These are phyloP conservation scores for Chaetomium globosum DNA, from an alignment of 2,329 filamentous ascomycete genomes.

Conservation along the genomic window DNA sequence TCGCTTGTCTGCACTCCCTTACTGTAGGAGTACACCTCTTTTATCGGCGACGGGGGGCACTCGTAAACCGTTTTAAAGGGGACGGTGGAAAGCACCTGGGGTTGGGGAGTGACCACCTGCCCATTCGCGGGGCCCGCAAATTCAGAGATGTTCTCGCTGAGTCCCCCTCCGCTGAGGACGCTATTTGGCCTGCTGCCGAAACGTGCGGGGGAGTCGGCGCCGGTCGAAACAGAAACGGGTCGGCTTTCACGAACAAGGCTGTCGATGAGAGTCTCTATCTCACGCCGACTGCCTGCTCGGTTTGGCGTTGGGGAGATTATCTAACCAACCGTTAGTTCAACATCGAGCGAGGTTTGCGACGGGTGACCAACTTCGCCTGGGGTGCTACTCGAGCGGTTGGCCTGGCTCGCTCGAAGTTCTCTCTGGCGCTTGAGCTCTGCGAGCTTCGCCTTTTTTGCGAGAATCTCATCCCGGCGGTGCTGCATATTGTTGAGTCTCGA, in stretches of 20 bases:
- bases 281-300: conserved; percentile 68
- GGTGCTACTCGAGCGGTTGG: conserved; percentile 69
- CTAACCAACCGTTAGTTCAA: conserved; percentile 45
- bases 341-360: neutral
- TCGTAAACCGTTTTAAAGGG: conserved; percentile 79
- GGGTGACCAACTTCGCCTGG: conserved; percentile 64
- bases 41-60: conserved; percentile 71
- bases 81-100: conserved; percentile 73
- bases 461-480: conserved; percentile 91
- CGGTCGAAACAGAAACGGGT: conserved; percentile 67
- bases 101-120: conserved; percentile 46
- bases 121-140: conserved; percentile 53
- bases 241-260: conserved; percentile 79
- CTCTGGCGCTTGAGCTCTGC: conserved; percentile 93
- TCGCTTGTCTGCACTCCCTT: conserved; percentile 92
- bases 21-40: conserved; percentile 93
- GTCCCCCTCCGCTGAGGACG: conserved; percentile 76
- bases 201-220: conserved; percentile 65
- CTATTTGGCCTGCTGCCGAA: conserved; percentile 82
- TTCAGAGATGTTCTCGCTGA: conserved; percentile 70
- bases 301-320: conserved; percentile 70
- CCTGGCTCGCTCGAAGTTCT: conserved; percentile 78
- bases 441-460: conserved; percentile 95
- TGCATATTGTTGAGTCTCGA: conserved; percentile 58
- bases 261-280: conserved; percentile 84